Evolutionary conservation across 164 flowering plant species (phyloP), one percentile per base, ranked within the genome.

Genomic region (Aristolochia fimbriata): DNA sequence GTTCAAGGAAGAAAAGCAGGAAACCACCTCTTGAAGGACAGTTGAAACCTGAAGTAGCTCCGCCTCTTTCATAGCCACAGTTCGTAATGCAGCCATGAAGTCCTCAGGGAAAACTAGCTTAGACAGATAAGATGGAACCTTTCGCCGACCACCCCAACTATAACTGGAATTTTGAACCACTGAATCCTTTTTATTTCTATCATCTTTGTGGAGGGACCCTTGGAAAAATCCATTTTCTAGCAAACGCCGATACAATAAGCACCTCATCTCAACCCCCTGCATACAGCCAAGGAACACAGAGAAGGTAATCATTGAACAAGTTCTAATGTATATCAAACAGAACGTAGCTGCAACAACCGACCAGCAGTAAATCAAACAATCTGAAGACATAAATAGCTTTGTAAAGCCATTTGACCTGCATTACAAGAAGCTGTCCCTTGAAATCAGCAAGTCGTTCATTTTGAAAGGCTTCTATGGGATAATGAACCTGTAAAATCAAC

Each of bases 101-200:
- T 81, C 83, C 51, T 85, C 97, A 15, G 99, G 96, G 65, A 94
- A 88, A 68, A 94, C 84, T 63, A 91, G 73, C 72, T 85, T 81
- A 65, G 69, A 71, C 23, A 76, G 33, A 65, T 94, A 91, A 15
- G 96, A 75, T 1, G 99, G 96, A 11, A 61, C 78, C 78, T 70
- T 85, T 53, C 99, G 90, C 62, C 75, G 75, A 60, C 97, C 99
- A 74, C 90, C 78, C 99, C 97, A 91, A 74, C 93, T 91, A 66
- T 73, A 93, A 67, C 70, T 80, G 71, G 68, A 74, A 47, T 11
- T 6, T 4, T 2, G 65, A 46, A 51, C 15, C 41, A 56, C 21
- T n/a, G 13, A 10, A 15, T 21, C 30, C 22, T 45, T 20, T 23
- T 55, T 27, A 12, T 55, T 47, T 17, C 21, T 27, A 25, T 33